Base-by-base conservation (phyloP, 345 rosid genomes). In the Clarkia xantiana region DNA sequence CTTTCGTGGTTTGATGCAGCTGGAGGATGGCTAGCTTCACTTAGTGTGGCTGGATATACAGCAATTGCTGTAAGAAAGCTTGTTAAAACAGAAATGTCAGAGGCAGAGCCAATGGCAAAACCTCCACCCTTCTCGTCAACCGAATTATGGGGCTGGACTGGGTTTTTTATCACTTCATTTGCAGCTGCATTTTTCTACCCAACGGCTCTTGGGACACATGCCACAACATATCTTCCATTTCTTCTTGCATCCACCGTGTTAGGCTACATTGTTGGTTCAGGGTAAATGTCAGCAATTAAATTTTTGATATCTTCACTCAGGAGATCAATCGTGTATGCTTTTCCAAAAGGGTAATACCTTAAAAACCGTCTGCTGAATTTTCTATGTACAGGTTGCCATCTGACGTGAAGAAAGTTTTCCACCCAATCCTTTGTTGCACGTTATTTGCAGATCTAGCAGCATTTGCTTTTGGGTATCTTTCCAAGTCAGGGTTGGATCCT, bases 11-110 rank as follows among this genome's bases (percentile, higher is more conserved):
- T 40, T 44, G 39, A 54, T 67, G 60, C 75, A 90, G 97, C 74
- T 17, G 91, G 79, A 57, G 97, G 95, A 23, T 90, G 97, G 97
- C 59, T 90, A 60, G 95, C 97, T 49, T 80, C 97, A 20, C 88
- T 85, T 51, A 80, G 82, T 60, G 95, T 82, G 17, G 97, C 95
- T 1, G 95, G 95, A 9, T 90, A 64, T 53, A 76, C 88, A 20
- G 97, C 97, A 7, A 82, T 90, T 51, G 61, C 91, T 5, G 77
- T 85, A 55, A 85, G 97, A 48, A 90, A 82, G 50, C 70, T 76
- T 49, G 95, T 82, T 46, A 80, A 76, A 56, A 85, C 95, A 40
- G 82, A 90, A 59, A 77, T 90, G 95, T 71, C 41, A 0, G 95
- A 90, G 52, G 90, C 95, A 0, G 97, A 90, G 58, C 97, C 97